These are phyloP conservation scores for Fusarium verticillioides DNA, from an alignment of 2,329 filamentous ascomycete genomes.

Conservation along the genomic window DNA sequence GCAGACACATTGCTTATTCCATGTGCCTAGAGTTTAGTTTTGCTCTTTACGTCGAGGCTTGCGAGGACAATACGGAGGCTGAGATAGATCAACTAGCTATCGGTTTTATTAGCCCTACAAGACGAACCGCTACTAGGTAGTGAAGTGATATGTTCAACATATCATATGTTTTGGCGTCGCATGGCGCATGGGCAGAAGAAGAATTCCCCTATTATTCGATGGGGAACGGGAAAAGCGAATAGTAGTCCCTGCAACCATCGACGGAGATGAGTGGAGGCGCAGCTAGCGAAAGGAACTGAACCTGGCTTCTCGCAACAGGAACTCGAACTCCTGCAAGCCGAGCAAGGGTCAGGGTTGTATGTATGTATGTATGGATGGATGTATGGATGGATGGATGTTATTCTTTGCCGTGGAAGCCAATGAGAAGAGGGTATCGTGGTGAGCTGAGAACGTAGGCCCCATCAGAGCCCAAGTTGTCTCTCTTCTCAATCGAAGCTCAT, in stretches of 20 bases:
- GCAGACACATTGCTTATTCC: constrained; percentile 11
- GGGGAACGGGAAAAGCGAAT: constrained; percentile 1
- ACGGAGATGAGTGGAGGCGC: constrained; percentile 38
- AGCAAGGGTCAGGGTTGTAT: constrained; percentile 22
- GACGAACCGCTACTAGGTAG: neutral
- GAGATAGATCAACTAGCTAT: neutral
- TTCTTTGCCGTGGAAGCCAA: constrained; percentile 12
- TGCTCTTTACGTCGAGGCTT: neutral
- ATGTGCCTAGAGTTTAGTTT: neutral
- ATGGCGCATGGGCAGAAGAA: neutral
- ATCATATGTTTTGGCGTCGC: neutral
- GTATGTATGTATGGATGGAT: neutral
- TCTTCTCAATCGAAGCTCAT: neutral
- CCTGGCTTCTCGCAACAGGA: neutral
- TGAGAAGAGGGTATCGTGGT: neutral
- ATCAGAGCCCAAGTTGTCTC: constrained; percentile 1
- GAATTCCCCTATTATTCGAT: constrained; percentile 19
- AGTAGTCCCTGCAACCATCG: constrained; percentile 11
- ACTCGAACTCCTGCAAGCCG: constrained; percentile 27
- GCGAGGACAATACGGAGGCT: neutral
- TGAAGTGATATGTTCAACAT: neutral
- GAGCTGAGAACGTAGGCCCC: neutral
- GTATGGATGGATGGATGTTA: neutral
- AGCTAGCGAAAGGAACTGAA: constrained; percentile 11
- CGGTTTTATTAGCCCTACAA: neutral